Percentiles rank a stretch among this genome's conserved stretches.
Conservation (phyloP, 176 grass and related monocot genomes). For the Aegilops umbellulata region DNA sequence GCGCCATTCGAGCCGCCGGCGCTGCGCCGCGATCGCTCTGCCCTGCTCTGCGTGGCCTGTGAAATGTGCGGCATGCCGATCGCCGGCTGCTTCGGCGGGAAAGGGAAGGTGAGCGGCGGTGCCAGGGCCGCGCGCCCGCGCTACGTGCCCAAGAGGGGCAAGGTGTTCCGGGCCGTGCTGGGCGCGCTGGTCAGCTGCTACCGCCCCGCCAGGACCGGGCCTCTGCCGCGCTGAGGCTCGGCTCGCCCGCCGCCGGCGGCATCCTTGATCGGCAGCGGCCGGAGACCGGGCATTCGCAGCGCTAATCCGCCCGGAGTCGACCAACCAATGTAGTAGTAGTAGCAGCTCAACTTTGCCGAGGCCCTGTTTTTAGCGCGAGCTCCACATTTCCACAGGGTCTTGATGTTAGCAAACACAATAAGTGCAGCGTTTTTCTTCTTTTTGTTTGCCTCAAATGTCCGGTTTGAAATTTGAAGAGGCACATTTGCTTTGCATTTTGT, state of each 20-base stretch:
- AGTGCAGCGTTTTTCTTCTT: neutral
- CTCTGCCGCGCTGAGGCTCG: slow-evolving; percentile 31
- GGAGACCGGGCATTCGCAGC: neutral
- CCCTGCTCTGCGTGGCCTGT: neutral
- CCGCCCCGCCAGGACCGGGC: slow-evolving; percentile 30
- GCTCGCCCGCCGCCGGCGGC: neutral
- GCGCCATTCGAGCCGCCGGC: neutral
- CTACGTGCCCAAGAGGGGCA: slow-evolving; percentile 39
- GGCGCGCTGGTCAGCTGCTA: slow-evolving; percentile 11
- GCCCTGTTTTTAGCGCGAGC: neutral
- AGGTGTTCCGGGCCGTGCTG: slow-evolving; percentile 37
- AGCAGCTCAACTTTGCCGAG: neutral
- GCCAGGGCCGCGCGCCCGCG: slow-evolving; percentile 9
- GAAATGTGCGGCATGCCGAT: slow-evolving; percentile 16
- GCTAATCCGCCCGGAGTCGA: neutral
- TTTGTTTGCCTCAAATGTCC: neutral
- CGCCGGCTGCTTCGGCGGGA: neutral
- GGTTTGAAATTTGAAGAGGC: neutral
- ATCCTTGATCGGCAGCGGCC: neutral
- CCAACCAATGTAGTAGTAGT: neutral
- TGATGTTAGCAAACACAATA: neutral
- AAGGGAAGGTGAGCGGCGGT: neutral
- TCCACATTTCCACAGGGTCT: neutral
- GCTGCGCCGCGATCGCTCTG: neutral
- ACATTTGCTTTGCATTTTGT: neutral